Conservation (phyloP, 73 alveolate genomes). For the Paramecium biaurelia region DNA sequence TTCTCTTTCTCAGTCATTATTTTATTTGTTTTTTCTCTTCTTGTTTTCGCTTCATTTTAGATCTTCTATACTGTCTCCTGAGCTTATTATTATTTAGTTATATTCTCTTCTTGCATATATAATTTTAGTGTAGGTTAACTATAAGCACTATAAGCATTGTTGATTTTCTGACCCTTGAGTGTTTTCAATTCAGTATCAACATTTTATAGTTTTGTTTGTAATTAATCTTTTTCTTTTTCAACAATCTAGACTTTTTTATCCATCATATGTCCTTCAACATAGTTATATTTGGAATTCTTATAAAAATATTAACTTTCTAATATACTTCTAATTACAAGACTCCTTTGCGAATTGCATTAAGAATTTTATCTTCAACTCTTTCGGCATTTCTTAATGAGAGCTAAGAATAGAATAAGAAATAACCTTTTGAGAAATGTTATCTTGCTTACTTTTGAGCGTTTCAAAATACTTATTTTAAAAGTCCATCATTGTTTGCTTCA, state of each 20-base stretch:
- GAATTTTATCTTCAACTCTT: slow-evolving; percentile 34
- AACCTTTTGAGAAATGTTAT: neutral
- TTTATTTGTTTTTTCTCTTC: slow-evolving; percentile 4
- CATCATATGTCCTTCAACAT: slow-evolving; percentile 54
- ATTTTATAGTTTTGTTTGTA: slow-evolving; percentile 9
- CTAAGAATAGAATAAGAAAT: neutral
- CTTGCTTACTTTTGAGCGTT: neutral
- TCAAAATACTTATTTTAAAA: slow-evolving; percentile 37
- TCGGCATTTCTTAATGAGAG: slow-evolving; percentile 37
- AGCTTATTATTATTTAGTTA: neutral
- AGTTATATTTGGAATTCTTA: slow-evolving; percentile 43
- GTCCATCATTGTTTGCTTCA: slow-evolving; percentile 39
- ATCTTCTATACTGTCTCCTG: neutral
- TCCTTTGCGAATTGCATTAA: slow-evolving; percentile 41
- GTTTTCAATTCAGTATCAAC: slow-evolving; percentile 18
- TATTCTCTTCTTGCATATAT: slow-evolving; percentile 25
- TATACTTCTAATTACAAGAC: slow-evolving; percentile 16
- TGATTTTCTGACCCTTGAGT: neutral
- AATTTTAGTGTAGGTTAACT: neutral
- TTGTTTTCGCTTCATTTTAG: neutral
- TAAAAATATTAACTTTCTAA: neutral
- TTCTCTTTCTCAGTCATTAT: neutral
- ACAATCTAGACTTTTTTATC: slow-evolving; percentile 43
- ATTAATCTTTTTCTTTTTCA: slow-evolving; percentile 31
- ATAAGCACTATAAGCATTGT: slow-evolving; percentile 33